These are phyloP conservation scores for Debaryomyces castellii DNA, from an alignment of 805 yeast genomes.

Conservation along the genomic window DNA sequence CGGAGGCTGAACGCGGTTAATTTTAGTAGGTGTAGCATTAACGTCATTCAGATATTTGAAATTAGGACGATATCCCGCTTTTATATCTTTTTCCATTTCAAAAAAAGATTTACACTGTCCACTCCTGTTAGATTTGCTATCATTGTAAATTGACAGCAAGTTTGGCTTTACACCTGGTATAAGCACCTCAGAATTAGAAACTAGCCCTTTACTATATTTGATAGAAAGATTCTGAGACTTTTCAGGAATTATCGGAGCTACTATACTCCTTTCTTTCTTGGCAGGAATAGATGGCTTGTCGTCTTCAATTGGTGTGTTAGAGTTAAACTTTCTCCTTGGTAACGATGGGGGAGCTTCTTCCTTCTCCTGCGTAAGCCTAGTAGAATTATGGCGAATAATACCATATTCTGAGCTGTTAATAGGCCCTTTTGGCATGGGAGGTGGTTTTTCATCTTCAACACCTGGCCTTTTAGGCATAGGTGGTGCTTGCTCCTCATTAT, in stretches of 20 bases:
- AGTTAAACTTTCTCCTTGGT: slow-evolving; percentile 1
- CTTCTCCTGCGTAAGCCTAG: too few species aligned
- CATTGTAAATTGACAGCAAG: neutral
- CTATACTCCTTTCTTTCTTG: neutral
- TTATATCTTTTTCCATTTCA: slow-evolving; percentile 20
- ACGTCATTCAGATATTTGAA: neutral
- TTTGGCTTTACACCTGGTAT: neutral
- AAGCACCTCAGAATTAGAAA: neutral
- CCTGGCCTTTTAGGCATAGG: slow-evolving; percentile 1
- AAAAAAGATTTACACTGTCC: slow-evolving; percentile 16
- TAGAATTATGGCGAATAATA: too few species aligned
- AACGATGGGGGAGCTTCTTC: slow-evolving; percentile 4
- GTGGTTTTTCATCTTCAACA: slow-evolving; percentile 12
- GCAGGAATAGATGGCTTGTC: neutral
- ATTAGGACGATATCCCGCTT: neutral
- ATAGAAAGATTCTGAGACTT: neutral
- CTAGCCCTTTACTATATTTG: neutral
- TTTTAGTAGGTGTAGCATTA: neutral
- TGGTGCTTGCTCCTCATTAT: neutral
- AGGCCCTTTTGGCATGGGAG: slow-evolving; percentile 11
- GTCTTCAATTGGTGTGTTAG: neutral
- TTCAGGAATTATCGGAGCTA: neutral
- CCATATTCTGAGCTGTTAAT: too few species aligned
- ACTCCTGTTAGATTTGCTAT: neutral
- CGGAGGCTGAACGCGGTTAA: neutral